Evolutionary conservation across 176 grass and related monocot genomes (phyloP).

Genomic region (Juncus inflexus): DNA sequence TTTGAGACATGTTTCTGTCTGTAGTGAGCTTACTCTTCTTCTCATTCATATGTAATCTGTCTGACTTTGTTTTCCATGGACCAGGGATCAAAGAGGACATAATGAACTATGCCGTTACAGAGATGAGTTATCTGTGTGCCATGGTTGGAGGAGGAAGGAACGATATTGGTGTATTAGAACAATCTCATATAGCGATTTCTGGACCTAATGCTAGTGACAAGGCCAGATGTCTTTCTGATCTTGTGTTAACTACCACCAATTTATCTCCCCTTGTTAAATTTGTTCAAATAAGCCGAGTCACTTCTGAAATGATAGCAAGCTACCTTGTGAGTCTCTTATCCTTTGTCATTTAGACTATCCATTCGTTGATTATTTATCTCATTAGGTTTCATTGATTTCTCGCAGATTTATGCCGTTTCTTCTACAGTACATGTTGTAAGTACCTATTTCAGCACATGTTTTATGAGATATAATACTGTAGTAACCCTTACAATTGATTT

Average conservation of each 20-base stretch:
- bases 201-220: conserved; percentile 44
- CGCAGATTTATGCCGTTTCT: conserved; percentile 43
- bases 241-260: conserved; percentile 36
- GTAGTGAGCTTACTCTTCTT: neutral
- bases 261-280: conserved; percentile 34
- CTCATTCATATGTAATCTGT: conserved; percentile 27
- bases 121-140: conserved; percentile 22
- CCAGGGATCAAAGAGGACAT: conserved; percentile 39
- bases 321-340: conserved; percentile 30
- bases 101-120: conserved; percentile 27
- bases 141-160: conserved; percentile 42
- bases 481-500: neutral
- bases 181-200: conserved; percentile 48
- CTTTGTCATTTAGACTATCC: conserved; percentile 4
- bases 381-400: conserved; percentile 23
- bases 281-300: conserved; percentile 37
- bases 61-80: conserved; percentile 29
- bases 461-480: neutral
- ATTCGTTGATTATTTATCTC: conserved; percentile 16
- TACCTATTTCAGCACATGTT: conserved; percentile 9
- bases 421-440: conserved; percentile 48
- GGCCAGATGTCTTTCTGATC: conserved; percentile 47
- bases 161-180: conserved; percentile 42
- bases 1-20: too few species aligned
- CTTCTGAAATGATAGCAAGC: conserved; percentile 33